Percentiles rank a stretch among this genome's conserved stretches.
Evolutionary conservation across 306 rosid species (phyloP).

Genomic region (Cicer pinnatifidum): DNA sequence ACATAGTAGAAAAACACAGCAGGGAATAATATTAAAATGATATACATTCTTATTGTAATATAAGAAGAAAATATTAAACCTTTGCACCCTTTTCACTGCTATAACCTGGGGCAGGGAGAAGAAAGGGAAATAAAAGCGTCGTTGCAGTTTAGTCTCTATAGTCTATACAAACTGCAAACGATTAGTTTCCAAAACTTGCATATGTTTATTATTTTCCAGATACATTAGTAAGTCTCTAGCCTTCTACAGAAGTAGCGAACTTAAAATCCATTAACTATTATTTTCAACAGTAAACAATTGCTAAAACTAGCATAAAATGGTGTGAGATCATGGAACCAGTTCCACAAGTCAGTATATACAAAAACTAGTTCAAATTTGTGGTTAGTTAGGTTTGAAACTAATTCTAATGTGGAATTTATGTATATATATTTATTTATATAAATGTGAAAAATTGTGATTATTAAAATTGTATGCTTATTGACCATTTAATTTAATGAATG

Average conservation of each 20-base stretch:
- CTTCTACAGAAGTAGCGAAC: conserved; percentile 17
- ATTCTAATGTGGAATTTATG: background rate
- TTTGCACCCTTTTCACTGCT: conserved; percentile 21
- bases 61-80: background rate
- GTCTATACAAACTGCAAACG: conserved; percentile 22
- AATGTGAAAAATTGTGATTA: background rate
- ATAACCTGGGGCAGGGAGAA: conserved; percentile 1
- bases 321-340: background rate
- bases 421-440: background rate
- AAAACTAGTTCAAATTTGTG: conserved; percentile 5
- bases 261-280: conserved; percentile 15
- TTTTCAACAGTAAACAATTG: conserved; percentile 16
- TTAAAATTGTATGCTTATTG: conserved; percentile 1
- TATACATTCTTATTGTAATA: conserved; percentile 38
- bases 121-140: conserved; percentile 29
- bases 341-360: background rate
- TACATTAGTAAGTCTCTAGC: conserved; percentile 2
- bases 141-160: conserved; percentile 23
- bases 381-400: background rate
- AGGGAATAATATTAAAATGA: conserved; percentile 26
- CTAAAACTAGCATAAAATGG: conserved; percentile 21
- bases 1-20: conserved; percentile 37
- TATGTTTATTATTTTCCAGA: background rate
- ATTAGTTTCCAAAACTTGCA: conserved; percentile 13
- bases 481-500: background rate